A percentile compares a stretch with the other conserved stretches of the same genome.
Conservation (phyloP, 257 asterid species). For the Solanum corneliomulleri region DNA sequence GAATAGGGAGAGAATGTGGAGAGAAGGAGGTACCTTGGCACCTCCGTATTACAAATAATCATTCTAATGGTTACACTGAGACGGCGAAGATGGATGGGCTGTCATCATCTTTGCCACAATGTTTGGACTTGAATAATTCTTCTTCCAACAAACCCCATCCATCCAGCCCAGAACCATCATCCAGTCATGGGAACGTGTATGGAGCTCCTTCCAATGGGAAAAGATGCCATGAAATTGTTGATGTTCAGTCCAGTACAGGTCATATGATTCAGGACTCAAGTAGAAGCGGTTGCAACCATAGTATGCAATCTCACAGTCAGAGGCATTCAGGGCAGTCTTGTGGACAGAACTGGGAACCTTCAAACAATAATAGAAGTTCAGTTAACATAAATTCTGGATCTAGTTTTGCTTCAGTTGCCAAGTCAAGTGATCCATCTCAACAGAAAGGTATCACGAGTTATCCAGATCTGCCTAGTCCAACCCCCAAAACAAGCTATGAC, state of each 20-base stretch:
- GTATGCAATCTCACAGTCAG: slow-evolving; percentile 9
- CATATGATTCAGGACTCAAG: neutral
- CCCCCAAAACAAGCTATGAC: neutral
- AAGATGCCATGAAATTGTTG: neutral
- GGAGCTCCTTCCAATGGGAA: neutral
- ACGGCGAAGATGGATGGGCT: neutral
- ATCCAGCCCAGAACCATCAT: neutral
- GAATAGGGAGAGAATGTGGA: neutral
- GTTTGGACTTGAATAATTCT: slow-evolving; percentile 7
- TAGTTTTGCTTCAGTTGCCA: neutral
- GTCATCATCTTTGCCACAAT: neutral
- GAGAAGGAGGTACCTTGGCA: neutral
- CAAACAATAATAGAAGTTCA: neutral
- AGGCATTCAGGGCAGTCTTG: slow-evolving; percentile 18
- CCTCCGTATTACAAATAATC: neutral
- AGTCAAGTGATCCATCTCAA: neutral
- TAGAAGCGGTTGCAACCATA: slow-evolving; percentile 4
- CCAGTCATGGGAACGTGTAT: neutral
- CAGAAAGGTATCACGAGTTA: neutral
- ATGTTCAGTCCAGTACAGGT: neutral
- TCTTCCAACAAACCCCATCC: neutral
- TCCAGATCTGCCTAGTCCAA: neutral
- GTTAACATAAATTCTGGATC: neutral
- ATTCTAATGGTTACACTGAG: neutral
- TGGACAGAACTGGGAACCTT: slow-evolving; percentile 22